These are phyloP conservation scores for Penicillium psychrofluorescens DNA, from an alignment of 495 filamentous ascomycete species.

Conservation along the genomic window DNA sequence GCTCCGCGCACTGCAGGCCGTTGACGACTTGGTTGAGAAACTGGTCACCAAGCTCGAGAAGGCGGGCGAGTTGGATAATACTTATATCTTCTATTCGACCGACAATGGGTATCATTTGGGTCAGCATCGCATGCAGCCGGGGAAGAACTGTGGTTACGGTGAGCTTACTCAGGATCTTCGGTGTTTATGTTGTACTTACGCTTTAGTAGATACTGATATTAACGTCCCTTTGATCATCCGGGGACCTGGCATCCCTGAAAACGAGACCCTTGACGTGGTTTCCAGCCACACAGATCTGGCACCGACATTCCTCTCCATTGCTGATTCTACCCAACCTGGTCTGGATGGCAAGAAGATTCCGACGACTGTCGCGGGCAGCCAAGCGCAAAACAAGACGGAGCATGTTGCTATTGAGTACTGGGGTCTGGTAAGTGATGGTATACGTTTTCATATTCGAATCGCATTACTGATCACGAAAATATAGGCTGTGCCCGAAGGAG, in stretches of 20 bases:
- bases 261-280: conserved; percentile 40
- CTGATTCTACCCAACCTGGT: conserved; percentile 28
- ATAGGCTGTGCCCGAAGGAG: conserved; percentile 42
- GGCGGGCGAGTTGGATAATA: conserved; percentile 52
- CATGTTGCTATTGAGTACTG: conserved; percentile 57
- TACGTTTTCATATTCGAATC: background rate
- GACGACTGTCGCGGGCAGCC: conserved; percentile 20
- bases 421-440: conserved; percentile 31
- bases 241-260: conserved; percentile 47
- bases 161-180: conserved; percentile 50
- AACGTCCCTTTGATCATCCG: conserved; percentile 55
- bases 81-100: conserved; percentile 58
- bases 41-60: conserved; percentile 43
- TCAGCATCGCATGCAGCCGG: conserved; percentile 61
- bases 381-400: conserved; percentile 38
- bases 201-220: conserved; percentile 51
- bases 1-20: conserved; percentile 52
- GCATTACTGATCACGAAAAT: background rate
- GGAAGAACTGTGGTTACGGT: conserved; percentile 62
- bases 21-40: conserved; percentile 60
- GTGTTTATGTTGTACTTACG: background rate
- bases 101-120: conserved; percentile 67
- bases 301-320: conserved; percentile 51
- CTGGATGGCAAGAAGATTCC: conserved; percentile 51
- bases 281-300: conserved; percentile 62